Conservation (phyloP, 1,284 basidiomycete genomes). For the Coniferiporia sulphurascens region DNA sequence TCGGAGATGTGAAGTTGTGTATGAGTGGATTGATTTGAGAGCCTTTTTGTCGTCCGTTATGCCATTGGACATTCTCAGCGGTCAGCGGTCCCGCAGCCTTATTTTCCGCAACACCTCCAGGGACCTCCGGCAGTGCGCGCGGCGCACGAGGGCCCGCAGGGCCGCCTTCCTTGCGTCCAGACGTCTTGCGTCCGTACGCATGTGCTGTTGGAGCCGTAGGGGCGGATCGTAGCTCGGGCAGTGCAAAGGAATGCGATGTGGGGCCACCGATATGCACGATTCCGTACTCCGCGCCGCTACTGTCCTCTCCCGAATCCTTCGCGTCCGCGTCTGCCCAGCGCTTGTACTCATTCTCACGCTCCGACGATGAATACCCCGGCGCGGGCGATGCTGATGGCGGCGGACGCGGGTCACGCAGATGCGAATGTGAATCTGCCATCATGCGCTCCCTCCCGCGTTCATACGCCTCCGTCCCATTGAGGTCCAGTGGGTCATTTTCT, state of each 20-base stretch:
- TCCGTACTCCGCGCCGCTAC: too few species aligned
- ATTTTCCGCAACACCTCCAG: neutral
- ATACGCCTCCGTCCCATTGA: neutral
- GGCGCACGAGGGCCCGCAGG: neutral
- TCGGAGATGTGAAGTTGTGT: constrained; percentile 10
- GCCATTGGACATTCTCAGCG: constrained; percentile 8
- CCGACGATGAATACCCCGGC: too few species aligned
- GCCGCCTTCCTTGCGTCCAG: neutral
- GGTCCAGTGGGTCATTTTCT: neutral
- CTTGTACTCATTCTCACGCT: too few species aligned
- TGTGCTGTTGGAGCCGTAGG: neutral
- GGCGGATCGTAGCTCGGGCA: neutral
- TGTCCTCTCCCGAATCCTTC: too few species aligned
- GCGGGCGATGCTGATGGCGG: neutral
- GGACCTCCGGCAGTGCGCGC: neutral
- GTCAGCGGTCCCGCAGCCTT: constrained; percentile 2
- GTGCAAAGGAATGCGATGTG: neutral
- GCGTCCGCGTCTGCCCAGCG: too few species aligned
- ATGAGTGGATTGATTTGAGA: constrained; percentile 14
- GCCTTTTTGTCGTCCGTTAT: neutral
- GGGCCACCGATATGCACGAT: too few species aligned
- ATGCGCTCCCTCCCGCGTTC: neutral
- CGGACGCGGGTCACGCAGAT: neutral
- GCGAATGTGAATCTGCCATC: neutral
- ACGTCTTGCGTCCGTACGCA: neutral